A percentile compares a stretch with the other conserved stretches of the same genome.
These are phyloP conservation scores for Funneliformis caledonium DNA, from an alignment of 371 early-diverging fungal species.

Conservation along the genomic window DNA sequence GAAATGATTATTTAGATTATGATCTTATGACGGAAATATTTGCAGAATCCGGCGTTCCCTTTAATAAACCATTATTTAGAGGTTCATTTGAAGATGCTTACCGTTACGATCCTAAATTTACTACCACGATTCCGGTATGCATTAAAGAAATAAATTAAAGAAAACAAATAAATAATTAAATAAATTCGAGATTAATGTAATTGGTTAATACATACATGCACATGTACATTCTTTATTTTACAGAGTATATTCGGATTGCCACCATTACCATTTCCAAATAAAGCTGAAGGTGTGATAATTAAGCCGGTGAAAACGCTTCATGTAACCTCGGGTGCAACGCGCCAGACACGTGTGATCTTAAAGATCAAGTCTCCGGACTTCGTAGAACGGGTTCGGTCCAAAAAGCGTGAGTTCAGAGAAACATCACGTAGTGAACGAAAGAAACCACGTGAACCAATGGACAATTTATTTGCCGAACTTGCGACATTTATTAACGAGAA, in stretches of 20 bases:
- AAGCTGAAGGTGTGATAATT: constrained; percentile 26
- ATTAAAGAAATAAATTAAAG: no score
- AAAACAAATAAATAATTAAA: no score
- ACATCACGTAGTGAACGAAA: not conserved
- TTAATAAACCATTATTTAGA: constrained; percentile 10
- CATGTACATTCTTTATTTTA: not conserved
- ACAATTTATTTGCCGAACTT: not conserved
- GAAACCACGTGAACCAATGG: not conserved
- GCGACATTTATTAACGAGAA: constrained; percentile 11
- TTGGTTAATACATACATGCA: no score
- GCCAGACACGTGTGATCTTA: not conserved
- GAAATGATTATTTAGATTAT: constrained; percentile 4
- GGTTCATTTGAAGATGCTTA: constrained; percentile 4
- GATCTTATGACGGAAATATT: constrained; percentile 12
- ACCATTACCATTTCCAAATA: constrained; percentile 10
- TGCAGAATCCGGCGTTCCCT: constrained; percentile 1
- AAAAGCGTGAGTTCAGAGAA: not conserved
- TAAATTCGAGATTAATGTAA: no score
- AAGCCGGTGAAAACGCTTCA: not conserved
- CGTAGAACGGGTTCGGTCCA: not conserved
- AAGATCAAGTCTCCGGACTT: constrained; percentile 16
- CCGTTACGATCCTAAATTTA: constrained; percentile 19
- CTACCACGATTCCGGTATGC: constrained; percentile 15
- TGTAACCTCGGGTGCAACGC: not conserved
- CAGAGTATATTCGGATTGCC: not conserved